These are phyloP conservation scores for Manihot esculenta DNA, from an alignment of 441 rosid species.

Conservation along the genomic window DNA sequence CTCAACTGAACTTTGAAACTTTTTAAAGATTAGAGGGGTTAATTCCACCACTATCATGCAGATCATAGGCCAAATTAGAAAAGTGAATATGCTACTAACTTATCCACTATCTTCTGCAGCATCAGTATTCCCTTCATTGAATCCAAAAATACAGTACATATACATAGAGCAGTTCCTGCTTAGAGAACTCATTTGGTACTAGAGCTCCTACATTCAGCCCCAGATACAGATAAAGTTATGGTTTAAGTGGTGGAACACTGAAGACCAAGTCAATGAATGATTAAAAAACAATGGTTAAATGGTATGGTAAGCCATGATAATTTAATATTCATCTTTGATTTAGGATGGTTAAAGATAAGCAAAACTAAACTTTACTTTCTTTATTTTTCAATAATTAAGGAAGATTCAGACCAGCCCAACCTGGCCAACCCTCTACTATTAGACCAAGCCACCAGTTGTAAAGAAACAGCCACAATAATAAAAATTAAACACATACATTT, in stretches of 20 bases:
- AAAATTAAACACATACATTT: neutral
- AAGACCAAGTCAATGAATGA: neutral
- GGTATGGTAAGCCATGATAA: neutral
- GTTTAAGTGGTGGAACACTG: neutral
- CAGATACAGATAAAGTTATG: neutral
- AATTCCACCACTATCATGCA: neutral
- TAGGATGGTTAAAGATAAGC: neutral
- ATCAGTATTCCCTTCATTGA: conserved; percentile 1
- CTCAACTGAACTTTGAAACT: neutral
- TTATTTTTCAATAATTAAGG: neutral
- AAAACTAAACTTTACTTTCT: neutral
- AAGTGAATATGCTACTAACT: neutral
- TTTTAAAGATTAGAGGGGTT: neutral
- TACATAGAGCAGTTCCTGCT: neutral
- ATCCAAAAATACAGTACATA: neutral
- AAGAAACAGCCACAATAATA: neutral
- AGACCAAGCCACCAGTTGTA: neutral
- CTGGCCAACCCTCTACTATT: too few relatives aligned
- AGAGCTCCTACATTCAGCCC: conserved; percentile 12
- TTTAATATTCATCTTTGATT: neutral
- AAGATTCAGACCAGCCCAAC: neutral
- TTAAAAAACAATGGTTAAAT: neutral
- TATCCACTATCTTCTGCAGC: conserved; percentile 6
- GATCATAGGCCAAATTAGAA: neutral
- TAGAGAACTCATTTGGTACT: neutral